Conservation (phyloP, 345 rosid species). For the Firmiana major region DNA sequence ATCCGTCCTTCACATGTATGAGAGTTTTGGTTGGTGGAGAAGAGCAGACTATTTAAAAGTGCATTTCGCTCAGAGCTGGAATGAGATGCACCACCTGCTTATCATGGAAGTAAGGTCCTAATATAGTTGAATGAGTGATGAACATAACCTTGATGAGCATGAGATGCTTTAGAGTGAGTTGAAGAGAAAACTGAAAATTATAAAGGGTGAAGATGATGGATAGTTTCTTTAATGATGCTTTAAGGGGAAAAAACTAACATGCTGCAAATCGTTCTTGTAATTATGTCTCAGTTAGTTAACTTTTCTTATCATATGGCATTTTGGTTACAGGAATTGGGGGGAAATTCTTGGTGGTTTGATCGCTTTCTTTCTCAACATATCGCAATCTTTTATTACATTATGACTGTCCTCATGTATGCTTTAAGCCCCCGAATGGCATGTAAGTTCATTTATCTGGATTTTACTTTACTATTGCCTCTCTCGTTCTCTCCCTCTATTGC, state of each 20-base stretch:
- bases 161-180: background rate
- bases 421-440: slow-evolving; percentile 99
- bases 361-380: slow-evolving; percentile 83
- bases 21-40: slow-evolving; percentile 99
- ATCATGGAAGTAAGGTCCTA: slow-evolving; percentile 83
- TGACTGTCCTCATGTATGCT: slow-evolving; percentile 85
- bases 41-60: slow-evolving; percentile 92
- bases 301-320: background rate
- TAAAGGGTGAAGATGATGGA: background rate
- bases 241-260: too few species aligned
- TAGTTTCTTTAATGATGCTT: background rate
- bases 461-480: background rate
- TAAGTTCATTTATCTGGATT: slow-evolving; percentile 36
- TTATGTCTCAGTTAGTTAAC: background rate
- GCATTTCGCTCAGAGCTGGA: slow-evolving; percentile 99
- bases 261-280: background rate
- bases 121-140: background rate
- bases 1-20: slow-evolving; percentile 94
- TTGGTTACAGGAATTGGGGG: slow-evolving; percentile 84
- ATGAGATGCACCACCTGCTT: slow-evolving; percentile 99
- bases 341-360: slow-evolving; percentile 95
- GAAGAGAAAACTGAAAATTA: background rate
- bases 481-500: background rate
- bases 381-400: slow-evolving; percentile 73
- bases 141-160: background rate